Base-by-base conservation (phyloP, 2,329 filamentous ascomycete genomes). In the Fusarium scirpi region DNA sequence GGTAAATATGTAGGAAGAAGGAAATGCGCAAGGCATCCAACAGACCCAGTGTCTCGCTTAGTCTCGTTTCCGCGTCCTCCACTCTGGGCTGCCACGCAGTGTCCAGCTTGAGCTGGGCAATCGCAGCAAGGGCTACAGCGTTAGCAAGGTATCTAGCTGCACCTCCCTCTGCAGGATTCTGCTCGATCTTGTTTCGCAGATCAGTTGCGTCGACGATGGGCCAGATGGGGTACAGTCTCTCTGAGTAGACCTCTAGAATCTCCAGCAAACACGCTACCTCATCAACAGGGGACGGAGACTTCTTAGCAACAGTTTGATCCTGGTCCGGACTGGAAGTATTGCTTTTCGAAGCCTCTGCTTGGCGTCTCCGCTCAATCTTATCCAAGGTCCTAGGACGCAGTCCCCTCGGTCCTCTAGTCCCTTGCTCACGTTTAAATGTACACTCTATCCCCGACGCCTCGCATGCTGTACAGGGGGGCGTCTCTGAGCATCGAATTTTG, bases 221-320 rank as follows among this genome's bases (percentile, higher is more conserved):
- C 85, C 85, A 86, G 6, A 86, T 82, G 1, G 85, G 84, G 53
- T 84, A 86, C 47, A 86, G 76, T 15, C 84, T 82, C n/a, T 84
- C 79, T 6, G 82, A 81, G 66, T 85, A 86, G 49, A 84, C 78
- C 65, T 83, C 83, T 7, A 86, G 75, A 4, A 74, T 70, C 18
- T 58, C 53, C 30, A 67, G 76, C 74, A 52, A 77, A 62, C 46
- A 79, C 67, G 40, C 80, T 70, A 62, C 71, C 71, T 55, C 69
- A 32, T 73, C 49, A 38, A 68, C 18, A 29, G 60, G 38, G 43
- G 73, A 51, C 45, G 73, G 29, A 45, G 69, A 43, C 6, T 59
- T 58, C 25, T 32, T 49, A 51, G 58, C 47, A 48, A 38, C 11
- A 24, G 49, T 10, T 29, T 27, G 58, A 13, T 62, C 60, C 22